Conservation (phyloP, 1,284 basidiomycete genomes). For the Exobasidium cylindrosporum region DNA sequence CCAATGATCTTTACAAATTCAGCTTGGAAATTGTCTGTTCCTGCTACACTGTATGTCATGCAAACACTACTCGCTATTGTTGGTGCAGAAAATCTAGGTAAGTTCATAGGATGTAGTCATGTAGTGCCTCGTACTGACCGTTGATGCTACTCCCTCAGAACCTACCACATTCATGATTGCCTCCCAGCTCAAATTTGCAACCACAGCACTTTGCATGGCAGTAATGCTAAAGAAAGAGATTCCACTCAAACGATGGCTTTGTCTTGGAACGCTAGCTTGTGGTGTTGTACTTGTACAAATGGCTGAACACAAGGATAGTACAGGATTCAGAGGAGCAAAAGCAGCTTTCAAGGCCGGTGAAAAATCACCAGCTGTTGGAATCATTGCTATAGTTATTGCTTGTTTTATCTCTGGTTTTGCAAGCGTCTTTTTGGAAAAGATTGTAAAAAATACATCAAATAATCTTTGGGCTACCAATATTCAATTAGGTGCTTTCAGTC, state of each 20-base stretch:
- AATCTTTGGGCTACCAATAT: conserved; percentile 29
- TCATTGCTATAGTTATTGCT: conserved; percentile 1
- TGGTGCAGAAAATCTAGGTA: background rate
- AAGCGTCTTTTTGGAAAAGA: conserved; percentile 25
- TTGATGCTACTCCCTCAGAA: too few species aligned
- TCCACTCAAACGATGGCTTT: background rate
- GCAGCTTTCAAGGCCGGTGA: background rate
- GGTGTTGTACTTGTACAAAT: background rate
- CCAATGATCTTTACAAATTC: background rate
- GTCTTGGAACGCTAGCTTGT: background rate
- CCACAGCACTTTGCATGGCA: conserved; percentile 10
- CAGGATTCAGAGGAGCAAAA: background rate
- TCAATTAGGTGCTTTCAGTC: conserved; percentile 23
- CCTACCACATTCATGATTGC: conserved; percentile 1
- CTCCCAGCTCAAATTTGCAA: conserved; percentile 16
- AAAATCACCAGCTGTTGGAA: background rate
- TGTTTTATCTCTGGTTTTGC: conserved; percentile 19
- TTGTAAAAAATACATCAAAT: conserved; percentile 17
- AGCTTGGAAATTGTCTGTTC: conserved; percentile 14
- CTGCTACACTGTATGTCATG: conserved; percentile 24
- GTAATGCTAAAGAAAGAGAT: background rate
- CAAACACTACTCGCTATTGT: conserved; percentile 20
- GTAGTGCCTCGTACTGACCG: conserved; percentile 14
- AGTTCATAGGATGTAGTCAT: conserved; percentile 17
- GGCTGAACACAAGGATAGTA: background rate